Percentiles rank a stretch among this genome's conserved stretches.
Evolutionary conservation across 2,329 filamentous ascomycete species (phyloP).

Genomic region (Verticillium nubilum): DNA sequence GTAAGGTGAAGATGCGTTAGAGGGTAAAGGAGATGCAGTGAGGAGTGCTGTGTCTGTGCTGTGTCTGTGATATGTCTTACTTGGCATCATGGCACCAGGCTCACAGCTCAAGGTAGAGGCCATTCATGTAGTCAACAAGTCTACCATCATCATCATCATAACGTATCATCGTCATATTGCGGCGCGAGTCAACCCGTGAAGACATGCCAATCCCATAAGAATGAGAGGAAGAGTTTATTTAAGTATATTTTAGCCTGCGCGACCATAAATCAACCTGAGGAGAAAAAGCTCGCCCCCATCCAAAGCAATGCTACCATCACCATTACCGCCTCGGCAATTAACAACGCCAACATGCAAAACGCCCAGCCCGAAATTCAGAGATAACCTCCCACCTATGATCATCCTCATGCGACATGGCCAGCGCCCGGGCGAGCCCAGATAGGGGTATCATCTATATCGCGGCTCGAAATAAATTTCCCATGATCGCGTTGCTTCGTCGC

Average conservation of each 20-base stretch:
- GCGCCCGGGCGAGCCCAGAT: not conserved
- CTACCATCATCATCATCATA: too few species aligned
- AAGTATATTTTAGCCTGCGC: not conserved
- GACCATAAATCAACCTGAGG: not conserved
- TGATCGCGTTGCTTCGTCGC: not conserved
- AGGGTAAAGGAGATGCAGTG: too few species aligned
- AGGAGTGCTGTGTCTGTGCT: too few species aligned
- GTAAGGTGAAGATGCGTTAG: too few species aligned
- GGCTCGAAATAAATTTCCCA: not conserved
- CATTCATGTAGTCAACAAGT: too few species aligned
- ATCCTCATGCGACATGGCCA: not conserved
- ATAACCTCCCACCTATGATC: not conserved
- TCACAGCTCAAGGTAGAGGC: too few species aligned
- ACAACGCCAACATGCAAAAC: not conserved
- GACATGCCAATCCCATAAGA: too few species aligned
- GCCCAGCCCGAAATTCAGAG: not conserved
- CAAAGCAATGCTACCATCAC: not conserved
- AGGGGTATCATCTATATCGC: not conserved
- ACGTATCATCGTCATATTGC: too few species aligned
- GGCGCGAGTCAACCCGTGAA: too few species aligned
- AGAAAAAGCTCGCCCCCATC: too few species aligned
- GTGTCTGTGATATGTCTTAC: too few species aligned
- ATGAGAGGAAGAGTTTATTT: not conserved
- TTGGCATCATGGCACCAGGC: too few species aligned
- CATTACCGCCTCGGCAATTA: not conserved